These are phyloP conservation scores for Metarhizium album DNA, from an alignment of 2,329 filamentous ascomycete genomes.

Conservation along the genomic window DNA sequence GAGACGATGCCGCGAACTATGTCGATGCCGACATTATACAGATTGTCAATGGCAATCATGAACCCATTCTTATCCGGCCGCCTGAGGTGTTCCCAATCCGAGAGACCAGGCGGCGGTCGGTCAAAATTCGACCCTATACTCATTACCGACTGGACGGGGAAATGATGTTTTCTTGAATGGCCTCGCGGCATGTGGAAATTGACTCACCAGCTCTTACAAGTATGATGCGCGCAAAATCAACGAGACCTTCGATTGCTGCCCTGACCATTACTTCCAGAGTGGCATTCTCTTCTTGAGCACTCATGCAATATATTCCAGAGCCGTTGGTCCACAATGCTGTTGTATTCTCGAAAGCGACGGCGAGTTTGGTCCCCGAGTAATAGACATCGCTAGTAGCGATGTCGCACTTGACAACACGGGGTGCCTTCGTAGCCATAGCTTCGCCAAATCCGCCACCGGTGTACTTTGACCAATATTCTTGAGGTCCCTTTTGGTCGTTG, in stretches of 20 bases:
- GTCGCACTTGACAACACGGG: conserved; percentile 54
- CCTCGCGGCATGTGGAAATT: neutral
- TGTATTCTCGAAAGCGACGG: conserved; percentile 54
- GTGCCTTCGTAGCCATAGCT: conserved; percentile 31
- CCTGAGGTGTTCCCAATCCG: conserved; percentile 48
- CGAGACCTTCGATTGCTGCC: conserved; percentile 40
- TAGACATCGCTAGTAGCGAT: conserved; percentile 62
- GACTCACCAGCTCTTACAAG: conserved; percentile 49
- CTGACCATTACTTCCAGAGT: conserved; percentile 55
- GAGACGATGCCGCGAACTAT: conserved; percentile 53
- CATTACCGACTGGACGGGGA: neutral
- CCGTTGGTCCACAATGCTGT: conserved; percentile 57
- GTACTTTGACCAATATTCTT: conserved; percentile 45
- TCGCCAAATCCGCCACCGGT: conserved; percentile 28
- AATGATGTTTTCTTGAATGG: neutral
- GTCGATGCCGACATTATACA: conserved; percentile 54
- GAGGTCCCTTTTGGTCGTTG: conserved; percentile 36
- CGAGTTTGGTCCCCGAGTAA: conserved; percentile 51
- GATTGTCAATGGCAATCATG: conserved; percentile 50
- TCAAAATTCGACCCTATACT: conserved; percentile 55
- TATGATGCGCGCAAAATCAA: conserved; percentile 58
- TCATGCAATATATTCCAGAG: conserved; percentile 57
- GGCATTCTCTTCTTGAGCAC: conserved; percentile 63
- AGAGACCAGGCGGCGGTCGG: conserved; percentile 48
- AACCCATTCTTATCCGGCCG: conserved; percentile 53